Evolutionary conservation across 176 grass and related monocot genomes (phyloP).

Genomic region (Eremochloa ophiuroides): DNA sequence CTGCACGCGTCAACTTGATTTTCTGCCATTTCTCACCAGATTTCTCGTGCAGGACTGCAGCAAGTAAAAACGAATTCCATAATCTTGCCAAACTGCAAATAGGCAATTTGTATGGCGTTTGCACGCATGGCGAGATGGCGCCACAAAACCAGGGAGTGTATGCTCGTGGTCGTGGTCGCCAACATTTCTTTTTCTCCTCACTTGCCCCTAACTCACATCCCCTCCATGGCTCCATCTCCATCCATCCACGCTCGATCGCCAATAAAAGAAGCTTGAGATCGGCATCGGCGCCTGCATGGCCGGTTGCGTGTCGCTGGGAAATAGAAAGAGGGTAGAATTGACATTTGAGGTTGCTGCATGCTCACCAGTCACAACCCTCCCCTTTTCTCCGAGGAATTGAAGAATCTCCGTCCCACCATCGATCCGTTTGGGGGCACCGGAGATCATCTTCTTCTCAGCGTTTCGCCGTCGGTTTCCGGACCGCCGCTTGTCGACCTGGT

Average conservation of each 20-base stretch:
- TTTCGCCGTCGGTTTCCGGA: neutral
- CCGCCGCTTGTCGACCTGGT: neutral
- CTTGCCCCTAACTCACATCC: slow-evolving; percentile 10
- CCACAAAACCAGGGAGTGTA: slow-evolving; percentile 6
- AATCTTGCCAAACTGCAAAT: too few relatives aligned
- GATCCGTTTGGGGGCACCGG: neutral
- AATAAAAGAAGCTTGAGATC: slow-evolving; percentile 27
- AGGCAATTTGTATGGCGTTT: too few relatives aligned
- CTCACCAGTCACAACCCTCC: neutral
- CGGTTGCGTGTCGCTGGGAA: slow-evolving; percentile 45
- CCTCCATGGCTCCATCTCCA: too few relatives aligned
- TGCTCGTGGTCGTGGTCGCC: slow-evolving; percentile 27
- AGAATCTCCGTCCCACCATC: neutral
- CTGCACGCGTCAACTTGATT: too few relatives aligned
- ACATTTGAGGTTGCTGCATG: slow-evolving; percentile 6
- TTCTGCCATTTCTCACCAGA: too few relatives aligned
- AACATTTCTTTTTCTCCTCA: slow-evolving; percentile 27
- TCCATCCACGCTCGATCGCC: slow-evolving; percentile 14
- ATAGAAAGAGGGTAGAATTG: slow-evolving; percentile 39
- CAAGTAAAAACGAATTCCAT: too few relatives aligned
- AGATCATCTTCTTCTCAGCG: neutral
- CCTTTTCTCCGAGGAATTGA: neutral
- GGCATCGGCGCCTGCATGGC: slow-evolving; percentile 21
- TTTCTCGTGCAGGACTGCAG: too few relatives aligned
- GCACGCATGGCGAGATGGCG: neutral